Evolutionary conservation across 2,329 filamentous ascomycete species (phyloP), one percentile per base, ranked within the genome.

Genomic region (Elsinoe batatas): DNA sequence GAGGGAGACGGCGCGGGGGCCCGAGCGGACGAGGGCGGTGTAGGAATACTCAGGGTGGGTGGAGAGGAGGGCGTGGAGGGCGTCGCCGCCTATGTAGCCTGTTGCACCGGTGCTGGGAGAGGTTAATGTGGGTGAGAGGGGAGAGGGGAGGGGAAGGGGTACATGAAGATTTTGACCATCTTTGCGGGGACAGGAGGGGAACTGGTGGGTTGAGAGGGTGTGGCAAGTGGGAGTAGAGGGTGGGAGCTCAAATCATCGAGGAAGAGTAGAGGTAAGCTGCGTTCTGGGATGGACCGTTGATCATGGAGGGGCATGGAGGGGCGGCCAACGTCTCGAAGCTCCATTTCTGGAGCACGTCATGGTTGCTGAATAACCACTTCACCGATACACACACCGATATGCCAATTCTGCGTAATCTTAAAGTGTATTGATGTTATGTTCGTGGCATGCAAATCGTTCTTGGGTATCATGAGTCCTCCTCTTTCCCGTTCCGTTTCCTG

Each of bases 11-110:
- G 55, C 61, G 12, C 57, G 59, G 13, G 54, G 43, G 3, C 38
- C 33, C 20, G 74, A 73, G n/a, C 77, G 71, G 12, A 79, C 74
- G 0, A 79, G 64, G 5, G 69, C 72, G 1, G 74, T 72, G 59
- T 76, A 74, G 38, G 75, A 69, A 42, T 73, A 76, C 33, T 79
- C 75, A 2, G 77, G 76, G 54, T 77, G 74, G 13, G 72, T 68
- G 44, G 72, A 65, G 54, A 72, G 62, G 12, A 79, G 67, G 1
- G 67, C 67, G 58, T 72, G 69, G 3, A 78, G 64, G 1, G 69
- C 70, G 60, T 78, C 75, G 26, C 73, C 73, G 3, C 71, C 73
- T 43, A 75, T 72, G 60, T 75, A 75, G 20, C 72, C 72, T 8
- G 67, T 51, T 13, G 32, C 33, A 11, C 47, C 51, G 36, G 51